Evolutionary conservation across 331 rosid genomes (phyloP).

Genomic region (Telfairia occidentalis): DNA sequence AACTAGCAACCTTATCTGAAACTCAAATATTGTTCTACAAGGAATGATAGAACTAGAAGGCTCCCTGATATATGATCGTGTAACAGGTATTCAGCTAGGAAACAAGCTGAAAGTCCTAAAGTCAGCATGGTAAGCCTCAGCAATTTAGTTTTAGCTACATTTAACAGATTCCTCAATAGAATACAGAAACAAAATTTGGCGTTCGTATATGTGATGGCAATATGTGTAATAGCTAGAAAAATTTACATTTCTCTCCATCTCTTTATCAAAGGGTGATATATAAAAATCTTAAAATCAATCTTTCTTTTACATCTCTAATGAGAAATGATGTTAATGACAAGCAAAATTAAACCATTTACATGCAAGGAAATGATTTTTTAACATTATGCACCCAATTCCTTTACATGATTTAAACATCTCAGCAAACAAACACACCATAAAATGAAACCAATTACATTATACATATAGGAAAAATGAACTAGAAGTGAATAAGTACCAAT

Average conservation of each 20-base stretch:
- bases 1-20: neutral
- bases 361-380: neutral
- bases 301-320: neutral
- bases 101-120: neutral
- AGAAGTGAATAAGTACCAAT: slow-evolving; percentile 44
- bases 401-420: neutral
- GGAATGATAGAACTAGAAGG: neutral
- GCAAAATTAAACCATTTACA: neutral
- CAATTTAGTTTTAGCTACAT: neutral
- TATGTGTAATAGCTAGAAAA: neutral
- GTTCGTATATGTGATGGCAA: neutral
- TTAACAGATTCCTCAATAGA: neutral
- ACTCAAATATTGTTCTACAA: neutral
- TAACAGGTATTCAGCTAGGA: neutral
- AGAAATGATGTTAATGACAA: neutral
- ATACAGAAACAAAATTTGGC: neutral
- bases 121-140: neutral
- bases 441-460: neutral
- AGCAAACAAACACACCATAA: neutral
- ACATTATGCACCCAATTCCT: neutral
- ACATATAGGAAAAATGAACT: neutral
- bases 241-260: neutral
- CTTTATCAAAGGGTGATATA: neutral
- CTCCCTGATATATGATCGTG: neutral
- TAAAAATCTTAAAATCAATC: neutral